These are phyloP conservation scores for Pugionium cornutum DNA, from an alignment of 345 rosid genomes.

Conservation along the genomic window DNA sequence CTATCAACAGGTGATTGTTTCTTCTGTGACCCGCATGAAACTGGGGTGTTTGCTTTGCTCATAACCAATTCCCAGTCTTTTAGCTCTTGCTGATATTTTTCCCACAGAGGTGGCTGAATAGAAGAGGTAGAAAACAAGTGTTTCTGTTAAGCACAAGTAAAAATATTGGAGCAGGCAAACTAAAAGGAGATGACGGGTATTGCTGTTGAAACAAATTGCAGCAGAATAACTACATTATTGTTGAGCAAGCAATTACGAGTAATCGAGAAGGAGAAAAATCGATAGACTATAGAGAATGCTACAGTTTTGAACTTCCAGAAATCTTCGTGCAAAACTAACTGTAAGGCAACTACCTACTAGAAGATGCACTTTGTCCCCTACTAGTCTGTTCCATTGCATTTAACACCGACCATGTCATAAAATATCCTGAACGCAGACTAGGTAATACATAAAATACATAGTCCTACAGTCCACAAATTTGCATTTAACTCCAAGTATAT, in stretches of 20 bases:
- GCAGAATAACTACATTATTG: constrained; percentile 1
- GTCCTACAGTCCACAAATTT: constrained; percentile 5
- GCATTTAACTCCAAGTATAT: constrained; percentile 16
- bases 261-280: neutral
- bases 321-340: neutral
- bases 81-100: constrained; percentile 75
- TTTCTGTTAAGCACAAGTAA: constrained; percentile 7
- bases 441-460: neutral
- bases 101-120: constrained; percentile 88
- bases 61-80: constrained; percentile 75
- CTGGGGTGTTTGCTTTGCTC: constrained; percentile 47
- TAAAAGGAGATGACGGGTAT: neutral
- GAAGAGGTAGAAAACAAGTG: constrained; percentile 18
- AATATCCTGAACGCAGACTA: constrained; percentile 14
- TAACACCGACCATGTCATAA: neutral
- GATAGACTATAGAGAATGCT: constrained; percentile 10
- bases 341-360: constrained; percentile 10
- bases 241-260: constrained; percentile 15
- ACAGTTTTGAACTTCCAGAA: constrained; percentile 9
- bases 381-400: neutral
- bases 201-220: neutral
- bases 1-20: constrained; percentile 60
- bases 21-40: constrained; percentile 53
- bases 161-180: constrained; percentile 1
- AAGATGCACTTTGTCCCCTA: neutral